These are phyloP conservation scores for Candida sp. DNA, from an alignment of 1,139 yeast species.

Conservation along the genomic window DNA sequence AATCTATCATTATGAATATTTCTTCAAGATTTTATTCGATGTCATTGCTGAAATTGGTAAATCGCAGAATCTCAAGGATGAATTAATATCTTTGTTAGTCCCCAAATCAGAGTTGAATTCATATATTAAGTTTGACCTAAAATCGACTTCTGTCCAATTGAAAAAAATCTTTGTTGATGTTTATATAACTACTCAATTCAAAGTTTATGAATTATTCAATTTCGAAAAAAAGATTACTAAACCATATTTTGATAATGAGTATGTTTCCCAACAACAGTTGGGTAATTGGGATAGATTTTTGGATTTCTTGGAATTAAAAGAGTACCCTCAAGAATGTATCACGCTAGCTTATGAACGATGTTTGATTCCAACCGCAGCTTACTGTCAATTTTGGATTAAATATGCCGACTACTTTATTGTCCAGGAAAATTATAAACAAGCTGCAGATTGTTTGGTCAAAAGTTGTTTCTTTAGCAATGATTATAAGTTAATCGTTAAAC, in stretches of 20 bases:
- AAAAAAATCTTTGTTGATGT: conserved; percentile 48
- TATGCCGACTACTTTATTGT: conserved; percentile 47
- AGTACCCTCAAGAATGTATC: conserved; percentile 26
- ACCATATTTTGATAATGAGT: conserved; percentile 49
- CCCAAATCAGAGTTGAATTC: conserved; percentile 16
- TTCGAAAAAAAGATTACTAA: conserved; percentile 56
- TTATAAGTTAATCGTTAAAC: conserved; percentile 24
- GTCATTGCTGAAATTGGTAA: conserved; percentile 34
- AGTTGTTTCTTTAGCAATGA: conserved; percentile 26
- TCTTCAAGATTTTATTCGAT: conserved; percentile 36
- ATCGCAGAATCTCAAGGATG: conserved; percentile 21
- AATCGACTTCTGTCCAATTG: conserved; percentile 24
- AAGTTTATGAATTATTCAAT: conserved; percentile 57
- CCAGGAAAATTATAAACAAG: conserved; percentile 23
- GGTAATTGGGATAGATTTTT: conserved; percentile 61
- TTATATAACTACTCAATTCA: conserved; percentile 60
- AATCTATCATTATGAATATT: conserved; percentile 68
- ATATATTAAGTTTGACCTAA: conserved; percentile 11
- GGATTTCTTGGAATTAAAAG: conserved; percentile 44
- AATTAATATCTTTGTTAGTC: conserved; percentile 15
- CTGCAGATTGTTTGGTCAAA: conserved; percentile 33
- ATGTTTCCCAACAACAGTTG: conserved; percentile 42
- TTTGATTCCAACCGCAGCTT: conserved; percentile 47
- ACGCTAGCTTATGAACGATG: conserved; percentile 55
- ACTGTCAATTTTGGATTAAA: conserved; percentile 61